Evolutionary conservation across 176 grass and related monocot species (phyloP), one percentile per base, ranked within the genome.

Genomic region (Ensete glaucum): DNA sequence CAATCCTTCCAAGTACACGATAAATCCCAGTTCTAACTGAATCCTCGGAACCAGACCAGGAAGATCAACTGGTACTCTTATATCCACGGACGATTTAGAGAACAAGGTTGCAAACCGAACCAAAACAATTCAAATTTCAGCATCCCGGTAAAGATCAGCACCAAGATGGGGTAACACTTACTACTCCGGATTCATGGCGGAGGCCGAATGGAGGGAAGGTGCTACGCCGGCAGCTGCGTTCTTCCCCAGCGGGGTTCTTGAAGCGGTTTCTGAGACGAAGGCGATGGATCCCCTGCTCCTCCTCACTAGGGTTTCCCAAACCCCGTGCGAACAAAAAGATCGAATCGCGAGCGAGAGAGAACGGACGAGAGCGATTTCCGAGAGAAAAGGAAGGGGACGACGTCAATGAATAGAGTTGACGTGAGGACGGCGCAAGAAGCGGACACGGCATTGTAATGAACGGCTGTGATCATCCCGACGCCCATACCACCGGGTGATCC

Each of bases 121-220:
- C 5, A 11, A 17, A 21, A 62, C 22, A 65, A 64, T 24, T 23
- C 24, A 9, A 53, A 76, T 9, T 1, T 43, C 34, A 43, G 14
- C 26, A 16, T 64, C 20, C 34, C 15, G 24, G n/a, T 22, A 29
- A 64, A 52, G 34, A 64, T 64, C 25, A 53, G 54, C 34, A 43
- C 34, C 34, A 43, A 48, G 23, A 55, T 11, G 14, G 11, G 27
- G 16, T 1, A 12, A 8, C n/a, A 69, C 77, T 79, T 60, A 79
- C 77, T 79, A 79, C 29, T 79, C 77, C 66, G 77, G 77, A 79
- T 71, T 79, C 77, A 79, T 79, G 53, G 53, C 53, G 27, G 66
- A 13, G 23, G 29, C 49, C 22, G 22, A 22, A 79, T 25, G 3
- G 16, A 11, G 27, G 24, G 22, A 4, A 43, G 34, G 34, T 43